Percentiles rank a stretch among this genome's conserved stretches.
Conservation (phyloP, 352 stramenopile species). For the Phytophthora nicotianae region DNA sequence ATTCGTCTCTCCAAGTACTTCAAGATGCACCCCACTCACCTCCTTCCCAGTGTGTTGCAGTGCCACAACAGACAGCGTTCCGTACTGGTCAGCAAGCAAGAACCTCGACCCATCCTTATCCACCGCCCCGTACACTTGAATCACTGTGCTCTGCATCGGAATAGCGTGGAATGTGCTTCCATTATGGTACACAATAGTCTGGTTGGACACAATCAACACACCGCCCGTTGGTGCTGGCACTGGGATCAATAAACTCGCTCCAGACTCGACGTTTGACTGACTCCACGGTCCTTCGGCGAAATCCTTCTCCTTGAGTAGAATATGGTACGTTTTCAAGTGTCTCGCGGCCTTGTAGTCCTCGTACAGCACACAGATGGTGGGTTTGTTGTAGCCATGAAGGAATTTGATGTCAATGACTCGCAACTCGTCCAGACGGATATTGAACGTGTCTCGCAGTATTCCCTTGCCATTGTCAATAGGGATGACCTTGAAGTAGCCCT, state of each 20-base stretch:
- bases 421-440: conserved; percentile 93
- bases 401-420: conserved; percentile 95
- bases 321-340: conserved; percentile 93
- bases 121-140: conserved; percentile 89
- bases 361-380: conserved; percentile 92
- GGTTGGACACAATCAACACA: conserved; percentile 91
- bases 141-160: conserved; percentile 91
- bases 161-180: conserved; percentile 90
- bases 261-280: conserved; percentile 89
- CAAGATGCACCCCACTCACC: conserved; percentile 87
- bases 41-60: conserved; percentile 79
- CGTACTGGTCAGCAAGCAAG: conserved; percentile 90
- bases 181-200: conserved; percentile 93
- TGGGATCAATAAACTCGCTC: conserved; percentile 88
- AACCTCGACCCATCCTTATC: conserved; percentile 90
- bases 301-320: conserved; percentile 91
- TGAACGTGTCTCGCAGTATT: conserved; percentile 88
- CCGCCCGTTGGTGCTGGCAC: conserved; percentile 83
- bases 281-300: conserved; percentile 89
- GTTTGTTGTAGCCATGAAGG: conserved; percentile 87
- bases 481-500: conserved; percentile 92
- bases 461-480: conserved; percentile 85
- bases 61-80: conserved; percentile 88
- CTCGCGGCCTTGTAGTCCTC: conserved; percentile 90
- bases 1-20: conserved; percentile 94